A percentile compares a stretch with the other conserved stretches of the same genome.
Conservation (phyloP, 441 rosid species). For the Theobroma grandiflorum region DNA sequence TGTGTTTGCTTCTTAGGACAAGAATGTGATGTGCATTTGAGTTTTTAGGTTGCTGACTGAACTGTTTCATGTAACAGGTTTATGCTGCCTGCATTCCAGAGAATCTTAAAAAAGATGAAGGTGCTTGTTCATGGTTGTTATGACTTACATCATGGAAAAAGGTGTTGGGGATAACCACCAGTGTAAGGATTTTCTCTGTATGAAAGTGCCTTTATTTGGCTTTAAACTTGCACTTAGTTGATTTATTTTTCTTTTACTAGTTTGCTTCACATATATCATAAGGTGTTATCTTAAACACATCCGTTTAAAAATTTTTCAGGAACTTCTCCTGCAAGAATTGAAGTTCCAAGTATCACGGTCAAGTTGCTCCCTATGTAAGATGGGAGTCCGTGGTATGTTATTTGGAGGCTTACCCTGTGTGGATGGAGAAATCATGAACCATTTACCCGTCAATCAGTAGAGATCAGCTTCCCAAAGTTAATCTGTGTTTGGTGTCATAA, state of each 20-base stretch:
- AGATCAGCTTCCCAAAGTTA: neutral
- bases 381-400: neutral
- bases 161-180: neutral
- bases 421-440: neutral
- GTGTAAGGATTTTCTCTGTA: conserved; percentile 1
- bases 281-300: neutral
- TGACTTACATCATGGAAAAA: neutral
- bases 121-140: neutral
- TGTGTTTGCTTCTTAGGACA: neutral
- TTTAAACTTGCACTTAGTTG: neutral
- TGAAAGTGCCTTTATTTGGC: neutral
- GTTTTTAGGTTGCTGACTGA: neutral
- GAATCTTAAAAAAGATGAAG: neutral
- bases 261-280: neutral
- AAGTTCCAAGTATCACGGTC: neutral
- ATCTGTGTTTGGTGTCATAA: no score
- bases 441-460: neutral
- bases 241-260: neutral
- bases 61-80: neutral
- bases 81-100: neutral
- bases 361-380: neutral
- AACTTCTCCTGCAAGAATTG: conserved; percentile 15
- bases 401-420: neutral
- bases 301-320: neutral
- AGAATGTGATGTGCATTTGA: neutral